Percentiles rank a stretch among this genome's conserved stretches.
Conservation (phyloP, 306 rosid genomes). For the Cucurbita argyrosperma region DNA sequence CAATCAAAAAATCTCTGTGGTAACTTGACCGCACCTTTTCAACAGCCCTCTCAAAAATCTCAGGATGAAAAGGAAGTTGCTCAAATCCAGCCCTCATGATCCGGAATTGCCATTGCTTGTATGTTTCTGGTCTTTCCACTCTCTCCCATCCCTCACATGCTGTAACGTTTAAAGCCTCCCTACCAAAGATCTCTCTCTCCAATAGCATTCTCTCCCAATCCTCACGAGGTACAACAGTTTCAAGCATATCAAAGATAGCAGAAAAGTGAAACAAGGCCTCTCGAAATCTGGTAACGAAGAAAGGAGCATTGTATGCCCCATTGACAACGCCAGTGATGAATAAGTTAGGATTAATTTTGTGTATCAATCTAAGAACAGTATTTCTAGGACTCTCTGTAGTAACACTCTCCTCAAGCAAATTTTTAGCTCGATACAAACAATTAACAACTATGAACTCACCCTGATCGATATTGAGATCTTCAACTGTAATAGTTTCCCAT, state of each 20-base stretch:
- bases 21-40: conserved; percentile 38
- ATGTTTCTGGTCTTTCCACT: conserved; percentile 93
- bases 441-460: conserved; percentile 65
- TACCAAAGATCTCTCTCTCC: conserved; percentile 77
- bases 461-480: conserved; percentile 67
- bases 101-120: conserved; percentile 87
- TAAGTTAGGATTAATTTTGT: conserved; percentile 59
- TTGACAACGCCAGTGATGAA: conserved; percentile 66
- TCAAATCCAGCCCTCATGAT: conserved; percentile 67
- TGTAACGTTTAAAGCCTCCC: conserved; percentile 80
- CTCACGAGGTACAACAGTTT: conserved; percentile 75
- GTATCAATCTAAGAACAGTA: conserved; percentile 43
- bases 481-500: conserved; percentile 69
- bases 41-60: conserved; percentile 28
- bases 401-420: conserved; percentile 77
- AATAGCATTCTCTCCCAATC: conserved; percentile 74
- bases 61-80: conserved; percentile 30
- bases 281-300: conserved; percentile 83
- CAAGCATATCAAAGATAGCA: conserved; percentile 83
- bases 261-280: conserved; percentile 90
- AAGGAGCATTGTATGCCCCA: conserved; percentile 88
- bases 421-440: conserved; percentile 61
- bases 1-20: conserved; percentile 78
- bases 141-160: conserved; percentile 96
- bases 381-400: conserved; percentile 56